phyloP scores from a whole-genome alignment of 2,329 filamentous ascomycete species.

The Nigrospora sphaerica region DNA sequence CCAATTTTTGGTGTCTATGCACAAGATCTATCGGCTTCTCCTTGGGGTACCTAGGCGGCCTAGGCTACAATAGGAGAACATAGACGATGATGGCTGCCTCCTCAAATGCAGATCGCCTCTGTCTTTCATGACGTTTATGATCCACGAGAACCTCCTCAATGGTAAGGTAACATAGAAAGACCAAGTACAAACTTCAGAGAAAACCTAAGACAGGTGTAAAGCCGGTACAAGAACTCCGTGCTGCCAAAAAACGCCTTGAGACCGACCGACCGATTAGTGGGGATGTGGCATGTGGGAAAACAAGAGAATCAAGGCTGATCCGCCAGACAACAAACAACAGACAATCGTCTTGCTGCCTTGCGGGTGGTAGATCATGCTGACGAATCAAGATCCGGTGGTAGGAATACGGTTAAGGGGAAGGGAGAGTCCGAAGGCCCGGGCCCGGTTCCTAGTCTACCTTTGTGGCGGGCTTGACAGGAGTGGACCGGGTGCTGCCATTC shows the following conservation, averaged over 20 bases:
- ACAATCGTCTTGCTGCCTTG: not conserved
- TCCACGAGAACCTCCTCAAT: not conserved
- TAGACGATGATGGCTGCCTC: not conserved
- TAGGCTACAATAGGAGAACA: slow-evolving; percentile 2
- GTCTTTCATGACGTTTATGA: not conserved
- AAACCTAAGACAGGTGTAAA: not conserved
- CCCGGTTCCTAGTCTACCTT: slow-evolving; percentile 27
- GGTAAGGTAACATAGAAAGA: slow-evolving; percentile 1
- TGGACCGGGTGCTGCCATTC: slow-evolving; percentile 38
- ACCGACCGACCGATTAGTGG: not conserved
- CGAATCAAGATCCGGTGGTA: slow-evolving; percentile 3
- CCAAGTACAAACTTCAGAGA: not conserved
- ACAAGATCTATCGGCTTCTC: slow-evolving; percentile 2
- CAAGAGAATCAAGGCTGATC: not conserved
- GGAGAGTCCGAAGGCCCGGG: slow-evolving; percentile 16
- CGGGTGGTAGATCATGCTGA: slow-evolving; percentile 3
- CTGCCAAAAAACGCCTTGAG: slow-evolving; percentile 2
- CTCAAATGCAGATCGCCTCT: slow-evolving; percentile 2
- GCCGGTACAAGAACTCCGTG: slow-evolving; percentile 2
- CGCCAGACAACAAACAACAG: slow-evolving; percentile 8
- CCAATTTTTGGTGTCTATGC: slow-evolving; percentile 2
- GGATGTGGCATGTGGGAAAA: slow-evolving; percentile 2
- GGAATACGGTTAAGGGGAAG: slow-evolving; percentile 16
- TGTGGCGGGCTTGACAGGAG: slow-evolving; percentile 38
- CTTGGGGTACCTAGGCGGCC: not conserved